Percentiles rank a stretch among this genome's conserved stretches.
These are phyloP conservation scores for Neofusicoccum laricinum DNA, from an alignment of 2,329 filamentous ascomycete species.

Conservation along the genomic window DNA sequence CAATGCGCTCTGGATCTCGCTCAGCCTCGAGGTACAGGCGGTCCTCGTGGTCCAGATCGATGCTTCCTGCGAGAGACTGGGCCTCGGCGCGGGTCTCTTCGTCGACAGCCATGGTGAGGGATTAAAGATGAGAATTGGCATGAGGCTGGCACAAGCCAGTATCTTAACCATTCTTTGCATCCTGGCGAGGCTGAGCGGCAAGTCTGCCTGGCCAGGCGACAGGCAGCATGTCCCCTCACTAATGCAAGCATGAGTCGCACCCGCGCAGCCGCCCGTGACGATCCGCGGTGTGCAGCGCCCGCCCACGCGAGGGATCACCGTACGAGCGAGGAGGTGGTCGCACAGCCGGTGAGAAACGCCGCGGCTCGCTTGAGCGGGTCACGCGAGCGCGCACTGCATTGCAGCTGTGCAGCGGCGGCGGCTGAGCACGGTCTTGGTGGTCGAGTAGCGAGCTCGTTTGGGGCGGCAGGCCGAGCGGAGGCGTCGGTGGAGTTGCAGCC, in stretches of 20 bases:
- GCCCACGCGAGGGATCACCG: neutral
- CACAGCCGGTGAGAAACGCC: neutral
- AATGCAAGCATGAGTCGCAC: neutral
- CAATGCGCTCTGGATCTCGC: constrained; percentile 17
- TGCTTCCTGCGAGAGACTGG: constrained; percentile 11
- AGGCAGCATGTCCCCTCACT: neutral
- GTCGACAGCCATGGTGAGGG: neutral
- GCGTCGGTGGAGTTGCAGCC: neutral
- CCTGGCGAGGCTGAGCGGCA: neutral
- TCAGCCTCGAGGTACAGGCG: constrained; percentile 16
- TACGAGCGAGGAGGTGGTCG: neutral
- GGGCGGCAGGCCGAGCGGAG: neutral
- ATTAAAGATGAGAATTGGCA: neutral
- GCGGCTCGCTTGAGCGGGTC: neutral
- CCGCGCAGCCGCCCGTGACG: neutral
- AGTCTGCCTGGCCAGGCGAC: neutral
- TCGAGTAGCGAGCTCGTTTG: neutral
- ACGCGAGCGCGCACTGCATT: neutral
- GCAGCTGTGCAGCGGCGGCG: neutral
- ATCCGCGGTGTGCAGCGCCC: neutral
- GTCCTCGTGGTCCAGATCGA: constrained; percentile 17
- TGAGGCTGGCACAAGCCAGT: neutral
- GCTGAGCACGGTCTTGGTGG: neutral
- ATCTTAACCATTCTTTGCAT: neutral
- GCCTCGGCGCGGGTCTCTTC: constrained; percentile 6